Base-by-base conservation (phyloP, 108 stramenopile species). In the Licmophora abbreviata region DNA sequence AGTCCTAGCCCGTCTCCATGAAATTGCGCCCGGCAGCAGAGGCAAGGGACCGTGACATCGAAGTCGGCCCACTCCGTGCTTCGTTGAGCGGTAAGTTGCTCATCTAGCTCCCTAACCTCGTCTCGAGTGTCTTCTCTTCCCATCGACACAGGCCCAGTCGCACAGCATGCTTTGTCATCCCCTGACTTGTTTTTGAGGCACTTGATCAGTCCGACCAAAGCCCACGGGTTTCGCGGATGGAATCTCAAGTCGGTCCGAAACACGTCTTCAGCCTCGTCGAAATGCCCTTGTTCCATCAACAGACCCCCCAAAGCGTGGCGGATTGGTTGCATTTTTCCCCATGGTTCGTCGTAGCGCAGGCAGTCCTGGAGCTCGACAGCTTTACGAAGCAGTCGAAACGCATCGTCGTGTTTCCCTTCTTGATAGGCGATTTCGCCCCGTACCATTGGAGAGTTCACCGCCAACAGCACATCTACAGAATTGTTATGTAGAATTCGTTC, bases 281-380 rank as follows among this genome's bases (percentile, higher is more conserved):
- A 41, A 56, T 77, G 80, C n/a, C 70, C 68, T 37, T 79, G 77
- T 52, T 88, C 71, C 54, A 83, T 67, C 17, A 92, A 55, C 34
- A 92, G 54, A 27, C 85, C 91, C 15, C 91, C 91, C 48, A 92
- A 64, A 0, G 91, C 82, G 73, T 92, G 91, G 10, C 91, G 56
- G 35, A 82, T 76, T 14, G 91, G 91, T 58, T 81, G 79, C 91
- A 92, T 92, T 37, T 83, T 85, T n/a, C 91, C 91, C 91, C 91
- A 92, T 11, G 91, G 91, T 47, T 92, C 91, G 56, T 92, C 79
- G 53, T 73, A 92, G 32, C 79, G 68, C 58, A 92, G 63, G 29
- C 71, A 69, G 63, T 92, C 91, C 51, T 92, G 85, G 47, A 83
- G 51, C 1, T 61, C 40, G 6, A 92, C 86, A 10, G 86, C 81